Base-by-base conservation (phyloP, 2,329 filamentous ascomycete species). In the Claviceps digitariae region DNA sequence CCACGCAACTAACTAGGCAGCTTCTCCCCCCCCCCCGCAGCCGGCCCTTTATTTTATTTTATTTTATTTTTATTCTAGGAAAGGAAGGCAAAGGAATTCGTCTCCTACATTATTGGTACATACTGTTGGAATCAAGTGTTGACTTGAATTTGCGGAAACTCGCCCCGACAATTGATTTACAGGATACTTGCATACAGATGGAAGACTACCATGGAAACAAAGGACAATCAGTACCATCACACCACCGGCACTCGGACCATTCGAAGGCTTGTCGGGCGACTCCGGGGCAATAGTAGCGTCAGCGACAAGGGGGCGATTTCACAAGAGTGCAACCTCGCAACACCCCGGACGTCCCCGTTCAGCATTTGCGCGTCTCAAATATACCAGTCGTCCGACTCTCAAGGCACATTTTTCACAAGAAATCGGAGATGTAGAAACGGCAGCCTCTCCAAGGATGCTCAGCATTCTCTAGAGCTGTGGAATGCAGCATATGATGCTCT, bases 401-500 rank as follows among this genome's bases (percentile, higher is more conserved):
- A 55, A 20, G 8, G 21, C 52, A 38, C 21, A 1, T 45, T 27
- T 17, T 54, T 44, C 4, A 21, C 49, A 1, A 55, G 41, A 36
- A 46, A 47, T 12, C 15, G 31, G 29, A 34, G 29, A 2, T 31
- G 38, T 13, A 52, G 36, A 50, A 41, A 50, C 21, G 46, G 34
- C 31, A 25, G 31, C 41, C 43, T 29, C 36, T 15, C 49, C 27
- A 34, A 44, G 46, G 40, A 55, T 23, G 45, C 53, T 5, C 53
- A 52, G 12, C 27, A 63, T 6, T 45, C 62, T 21, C 55, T 66
- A 40, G 59, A 61, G 23, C 58, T 69, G 15, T 70, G 67, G 67
- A 67, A 65, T 48, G 52, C 62, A 17, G 67, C 65, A 4, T 70
- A 70, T 51, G 63, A 68, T 48, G 50, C 56, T 1, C 59, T 70